phyloP scores from a whole-genome alignment of 2,329 filamentous ascomycete genomes.

The Ceratocystis albifundus region DNA sequence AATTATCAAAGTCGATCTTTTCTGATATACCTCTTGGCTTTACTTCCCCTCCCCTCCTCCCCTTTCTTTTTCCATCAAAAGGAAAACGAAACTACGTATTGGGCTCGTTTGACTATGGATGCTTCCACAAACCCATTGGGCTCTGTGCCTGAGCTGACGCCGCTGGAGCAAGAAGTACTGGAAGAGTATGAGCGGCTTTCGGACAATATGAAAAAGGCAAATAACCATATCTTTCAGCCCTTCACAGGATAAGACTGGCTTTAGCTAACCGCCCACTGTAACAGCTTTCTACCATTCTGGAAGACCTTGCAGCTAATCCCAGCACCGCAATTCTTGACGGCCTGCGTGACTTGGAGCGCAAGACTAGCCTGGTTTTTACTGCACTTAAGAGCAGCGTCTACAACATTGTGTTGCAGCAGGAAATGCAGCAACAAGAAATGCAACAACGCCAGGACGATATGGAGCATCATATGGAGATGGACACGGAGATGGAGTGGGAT shows the following conservation, averaged over 20 bases:
- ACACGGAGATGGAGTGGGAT: constrained; percentile 22
- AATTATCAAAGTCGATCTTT: too few species aligned
- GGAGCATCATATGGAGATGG: constrained; percentile 23
- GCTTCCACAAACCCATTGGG: constrained; percentile 15
- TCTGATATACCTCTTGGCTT: background rate
- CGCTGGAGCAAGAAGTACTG: constrained; percentile 84
- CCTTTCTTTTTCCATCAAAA: background rate
- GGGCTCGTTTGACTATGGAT: constrained; percentile 14
- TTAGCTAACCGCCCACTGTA: constrained; percentile 1
- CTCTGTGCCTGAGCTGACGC: constrained; percentile 50
- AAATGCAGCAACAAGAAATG: constrained; percentile 43
- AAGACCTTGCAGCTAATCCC: constrained; percentile 55
- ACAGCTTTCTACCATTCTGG: constrained; percentile 49
- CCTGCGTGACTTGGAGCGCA: constrained; percentile 76
- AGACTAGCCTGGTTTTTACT: constrained; percentile 90
- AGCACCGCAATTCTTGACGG: constrained; percentile 77
- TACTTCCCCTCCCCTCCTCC: background rate
- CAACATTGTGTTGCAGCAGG: constrained; percentile 95
- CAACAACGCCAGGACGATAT: constrained; percentile 27
- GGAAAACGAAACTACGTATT: background rate
- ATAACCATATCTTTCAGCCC: constrained; percentile 9
- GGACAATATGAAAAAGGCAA: constrained; percentile 81
- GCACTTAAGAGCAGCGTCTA: constrained; percentile 96
- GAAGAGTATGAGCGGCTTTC: constrained; percentile 85
- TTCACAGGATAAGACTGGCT: background rate